Percentiles rank a stretch among this genome's conserved stretches.
These are phyloP conservation scores for Trametes sp. DNA, from an alignment of 1,284 basidiomycete species.

Conservation along the genomic window DNA sequence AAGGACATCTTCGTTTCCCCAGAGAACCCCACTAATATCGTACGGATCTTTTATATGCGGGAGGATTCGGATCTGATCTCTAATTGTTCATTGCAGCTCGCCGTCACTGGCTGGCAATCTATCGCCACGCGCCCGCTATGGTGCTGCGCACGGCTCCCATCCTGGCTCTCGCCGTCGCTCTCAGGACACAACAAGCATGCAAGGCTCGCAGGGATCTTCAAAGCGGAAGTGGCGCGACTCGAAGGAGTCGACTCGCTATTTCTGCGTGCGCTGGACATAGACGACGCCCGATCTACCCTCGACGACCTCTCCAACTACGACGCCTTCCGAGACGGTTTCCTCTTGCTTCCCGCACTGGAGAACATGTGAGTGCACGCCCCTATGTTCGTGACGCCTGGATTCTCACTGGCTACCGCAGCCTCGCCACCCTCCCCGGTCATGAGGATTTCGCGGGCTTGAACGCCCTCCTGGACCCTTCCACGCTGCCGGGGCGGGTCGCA, in stretches of 20 bases:
- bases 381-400: neutral
- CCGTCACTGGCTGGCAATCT: constrained; percentile 42
- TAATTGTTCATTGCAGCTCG: constrained; percentile 17
- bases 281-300: constrained; percentile 40
- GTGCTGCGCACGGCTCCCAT: constrained; percentile 43
- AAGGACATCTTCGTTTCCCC: constrained; percentile 42
- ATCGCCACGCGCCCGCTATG: constrained; percentile 41
- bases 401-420: constrained; percentile 27
- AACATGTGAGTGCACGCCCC: constrained; percentile 40
- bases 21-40: constrained; percentile 41
- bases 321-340: constrained; percentile 45
- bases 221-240: constrained; percentile 33
- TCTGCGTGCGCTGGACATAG: constrained; percentile 37
- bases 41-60: constrained; percentile 22
- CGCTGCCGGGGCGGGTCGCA: constrained; percentile 40
- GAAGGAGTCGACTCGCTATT: constrained; percentile 39
- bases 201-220: constrained; percentile 37
- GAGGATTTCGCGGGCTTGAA: constrained; percentile 42
- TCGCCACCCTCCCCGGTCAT: constrained; percentile 44
- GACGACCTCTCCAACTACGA: constrained; percentile 46
- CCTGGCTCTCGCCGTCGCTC: constrained; percentile 43
- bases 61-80: neutral
- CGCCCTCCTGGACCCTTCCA: constrained; percentile 43
- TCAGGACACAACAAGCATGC: constrained; percentile 26
- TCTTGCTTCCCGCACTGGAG: constrained; percentile 44